phyloP scores from a whole-genome alignment of 2,329 filamentous ascomycete species.

The Fusarium xylarioides region DNA sequence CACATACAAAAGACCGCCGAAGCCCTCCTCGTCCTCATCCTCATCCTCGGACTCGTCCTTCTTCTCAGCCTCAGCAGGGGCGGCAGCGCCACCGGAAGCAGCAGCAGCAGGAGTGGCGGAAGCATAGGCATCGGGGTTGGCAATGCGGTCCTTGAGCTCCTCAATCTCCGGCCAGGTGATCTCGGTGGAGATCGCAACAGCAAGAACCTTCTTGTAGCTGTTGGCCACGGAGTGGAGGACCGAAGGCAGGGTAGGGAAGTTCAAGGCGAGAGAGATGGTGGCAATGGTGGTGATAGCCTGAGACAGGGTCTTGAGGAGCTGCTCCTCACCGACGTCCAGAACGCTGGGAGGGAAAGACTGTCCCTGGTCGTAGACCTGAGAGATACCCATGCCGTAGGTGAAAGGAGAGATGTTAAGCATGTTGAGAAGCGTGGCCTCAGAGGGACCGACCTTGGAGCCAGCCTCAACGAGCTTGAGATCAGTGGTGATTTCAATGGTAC shows the following conservation, averaged over 20 bases:
- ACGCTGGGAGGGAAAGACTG: slow-evolving; percentile 88
- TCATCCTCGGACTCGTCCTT: slow-evolving; percentile 75
- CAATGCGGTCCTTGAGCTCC: slow-evolving; percentile 98
- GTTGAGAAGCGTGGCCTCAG: slow-evolving; percentile 98
- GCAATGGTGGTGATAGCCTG: slow-evolving; percentile 87
- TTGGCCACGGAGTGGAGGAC: slow-evolving; percentile 97
- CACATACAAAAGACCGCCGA: slow-evolving; percentile 81
- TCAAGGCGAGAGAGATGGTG: slow-evolving; percentile 87
- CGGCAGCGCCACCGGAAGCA: slow-evolving; percentile 60
- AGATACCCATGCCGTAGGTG: slow-evolving; percentile 97
- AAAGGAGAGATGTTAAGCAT: slow-evolving; percentile 99
- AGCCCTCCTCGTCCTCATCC: slow-evolving; percentile 73
- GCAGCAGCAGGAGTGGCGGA: slow-evolving; percentile 78
- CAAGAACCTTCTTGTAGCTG: slow-evolving; percentile 95
- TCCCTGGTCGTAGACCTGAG: slow-evolving; percentile 97
- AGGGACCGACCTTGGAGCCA: slow-evolving; percentile 93
- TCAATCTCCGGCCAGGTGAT: slow-evolving; percentile 95
- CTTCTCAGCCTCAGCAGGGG: slow-evolving; percentile 68
- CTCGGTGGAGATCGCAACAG: slow-evolving; percentile 89
- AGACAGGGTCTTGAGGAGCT: slow-evolving; percentile 86
- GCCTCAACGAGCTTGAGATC: slow-evolving; percentile 98
- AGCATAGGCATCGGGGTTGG: slow-evolving; percentile 97
- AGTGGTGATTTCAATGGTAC: slow-evolving; percentile 99
- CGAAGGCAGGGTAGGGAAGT: slow-evolving; percentile 96
- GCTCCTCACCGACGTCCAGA: slow-evolving; percentile 93